Evolutionary conservation across 257 asterid genomes (phyloP).

Genomic region (Pogostemon cablin): DNA sequence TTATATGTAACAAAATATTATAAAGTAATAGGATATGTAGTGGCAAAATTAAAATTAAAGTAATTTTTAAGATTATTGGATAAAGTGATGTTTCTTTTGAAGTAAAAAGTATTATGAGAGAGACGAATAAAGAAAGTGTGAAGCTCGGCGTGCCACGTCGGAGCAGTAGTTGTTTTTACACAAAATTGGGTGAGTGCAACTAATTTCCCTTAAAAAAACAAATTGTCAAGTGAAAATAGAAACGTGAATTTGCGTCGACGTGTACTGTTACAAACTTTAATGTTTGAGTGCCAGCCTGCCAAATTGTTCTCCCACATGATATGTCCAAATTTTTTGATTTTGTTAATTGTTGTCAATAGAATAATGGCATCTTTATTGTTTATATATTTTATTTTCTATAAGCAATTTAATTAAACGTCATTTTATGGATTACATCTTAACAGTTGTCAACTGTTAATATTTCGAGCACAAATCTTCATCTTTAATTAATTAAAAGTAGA

Average conservation of each 20-base stretch:
- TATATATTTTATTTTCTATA: neutral
- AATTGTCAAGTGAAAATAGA: neutral
- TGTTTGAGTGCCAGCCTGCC: conserved; percentile 33
- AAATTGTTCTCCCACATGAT: conserved; percentile 34
- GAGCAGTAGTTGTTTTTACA: too few species aligned
- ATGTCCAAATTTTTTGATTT: conserved; percentile 26
- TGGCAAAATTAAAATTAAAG: too few species aligned
- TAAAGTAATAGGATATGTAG: too few species aligned
- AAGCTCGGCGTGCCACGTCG: too few species aligned
- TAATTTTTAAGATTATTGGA: too few species aligned
- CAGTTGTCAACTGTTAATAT: neutral
- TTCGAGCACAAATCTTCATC: neutral
- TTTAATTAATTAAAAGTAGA: neutral
- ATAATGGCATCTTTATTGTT: neutral
- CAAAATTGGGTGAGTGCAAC: too few species aligned
- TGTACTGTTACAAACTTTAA: conserved; percentile 23
- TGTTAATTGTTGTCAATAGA: neutral
- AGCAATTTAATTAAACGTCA: neutral
- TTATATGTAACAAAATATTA: too few species aligned
- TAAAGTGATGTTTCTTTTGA: too few species aligned
- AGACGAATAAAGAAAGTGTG: too few species aligned
- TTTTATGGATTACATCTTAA: conserved; percentile 5
- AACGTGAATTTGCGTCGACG: conserved; percentile 25
- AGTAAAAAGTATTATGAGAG: too few species aligned
- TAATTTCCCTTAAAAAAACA: neutral